phyloP scores from a whole-genome alignment of 495 filamentous ascomycete species.

The Hypoxylon rickii region DNA sequence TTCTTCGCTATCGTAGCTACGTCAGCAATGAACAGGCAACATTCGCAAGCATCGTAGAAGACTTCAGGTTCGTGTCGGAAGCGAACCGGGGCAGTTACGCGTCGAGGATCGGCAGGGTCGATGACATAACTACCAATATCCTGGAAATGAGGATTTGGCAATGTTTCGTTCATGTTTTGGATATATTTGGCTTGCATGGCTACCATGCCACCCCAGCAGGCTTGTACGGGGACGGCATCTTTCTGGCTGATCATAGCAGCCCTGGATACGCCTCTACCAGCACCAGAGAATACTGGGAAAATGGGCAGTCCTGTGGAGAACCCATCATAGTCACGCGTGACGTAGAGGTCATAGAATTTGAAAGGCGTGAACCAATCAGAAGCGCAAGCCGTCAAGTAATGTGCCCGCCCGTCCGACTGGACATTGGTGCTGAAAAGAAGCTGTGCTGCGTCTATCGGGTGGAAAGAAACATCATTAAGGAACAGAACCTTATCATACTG shows the following conservation, averaged over 20 bases:
- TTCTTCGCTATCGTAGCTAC: slow-evolving; percentile 49
- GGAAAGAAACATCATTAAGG: slow-evolving; percentile 76
- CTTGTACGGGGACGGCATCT: slow-evolving; percentile 73
- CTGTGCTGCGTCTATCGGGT: slow-evolving; percentile 70
- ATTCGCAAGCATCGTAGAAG: slow-evolving; percentile 80
- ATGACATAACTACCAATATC: slow-evolving; percentile 32
- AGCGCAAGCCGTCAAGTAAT: slow-evolving; percentile 80
- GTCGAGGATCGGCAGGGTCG: slow-evolving; percentile 31
- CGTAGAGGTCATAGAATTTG: slow-evolving; percentile 84
- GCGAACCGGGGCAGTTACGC: slow-evolving; percentile 54
- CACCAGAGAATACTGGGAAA: slow-evolving; percentile 72
- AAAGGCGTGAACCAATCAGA: slow-evolving; percentile 76
- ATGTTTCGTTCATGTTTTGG: slow-evolving; percentile 34
- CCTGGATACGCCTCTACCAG: slow-evolving; percentile 61
- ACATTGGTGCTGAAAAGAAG: slow-evolving; percentile 76
- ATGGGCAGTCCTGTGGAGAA: slow-evolving; percentile 71
- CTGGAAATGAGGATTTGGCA: slow-evolving; percentile 28
- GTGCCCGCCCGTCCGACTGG: slow-evolving; percentile 57
- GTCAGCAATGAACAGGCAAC: slow-evolving; percentile 77
- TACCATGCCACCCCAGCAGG: slow-evolving; percentile 84
- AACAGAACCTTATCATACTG: slow-evolving; percentile 72
- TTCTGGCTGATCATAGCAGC: slow-evolving; percentile 62
- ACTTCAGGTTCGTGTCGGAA: slow-evolving; percentile 68
- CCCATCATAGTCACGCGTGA: slow-evolving; percentile 74
- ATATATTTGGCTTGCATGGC: slow-evolving; percentile 76